Evolutionary conservation across 352 stramenopile species (phyloP).

Genomic region (Pythium dissotocum): DNA sequence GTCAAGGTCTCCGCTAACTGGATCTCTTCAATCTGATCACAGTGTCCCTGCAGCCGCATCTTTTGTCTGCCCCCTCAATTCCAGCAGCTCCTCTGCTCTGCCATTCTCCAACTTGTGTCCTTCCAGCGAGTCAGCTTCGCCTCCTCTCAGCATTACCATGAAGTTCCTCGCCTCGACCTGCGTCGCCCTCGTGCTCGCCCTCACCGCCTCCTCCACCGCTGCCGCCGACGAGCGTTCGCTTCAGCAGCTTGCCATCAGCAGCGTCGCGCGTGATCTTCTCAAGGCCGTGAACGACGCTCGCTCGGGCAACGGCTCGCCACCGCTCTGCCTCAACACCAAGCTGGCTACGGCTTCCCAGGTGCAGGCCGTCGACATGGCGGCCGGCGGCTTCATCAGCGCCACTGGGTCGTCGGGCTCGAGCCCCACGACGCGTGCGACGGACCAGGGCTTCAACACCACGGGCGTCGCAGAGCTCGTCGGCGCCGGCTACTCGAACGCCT

Average conservation of each 20-base stretch:
- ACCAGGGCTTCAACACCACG: conserved; percentile 32
- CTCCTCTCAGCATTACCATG: conserved; percentile 1
- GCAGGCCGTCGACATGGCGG: conserved; percentile 28
- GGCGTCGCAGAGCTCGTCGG: conserved; percentile 35
- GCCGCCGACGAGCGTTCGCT: conserved; percentile 3
- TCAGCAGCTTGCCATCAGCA: neutral
- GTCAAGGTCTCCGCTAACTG: too few species aligned
- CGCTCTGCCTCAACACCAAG: conserved; percentile 29
- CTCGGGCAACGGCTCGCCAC: neutral
- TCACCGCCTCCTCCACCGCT: conserved; percentile 2
- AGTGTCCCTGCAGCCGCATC: neutral
- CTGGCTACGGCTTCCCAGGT: conserved; percentile 32
- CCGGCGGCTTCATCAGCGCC: conserved; percentile 23
- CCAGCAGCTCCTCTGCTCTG: neutral
- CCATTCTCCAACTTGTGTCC: conserved; percentile 11
- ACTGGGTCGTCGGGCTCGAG: conserved; percentile 20
- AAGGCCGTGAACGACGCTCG: conserved; percentile 22
- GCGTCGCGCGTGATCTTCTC: conserved; percentile 15
- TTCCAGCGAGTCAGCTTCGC: neutral
- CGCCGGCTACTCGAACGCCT: conserved; percentile 27
- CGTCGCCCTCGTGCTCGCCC: conserved; percentile 4
- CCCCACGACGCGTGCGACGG: conserved; percentile 28
- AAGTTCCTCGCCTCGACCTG: conserved; percentile 16
- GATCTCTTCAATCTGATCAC: too few species aligned
- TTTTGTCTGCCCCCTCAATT: neutral